Evolutionary conservation across 371 early-diverging fungal genomes (phyloP).

Genomic region (Haplosporangium sp.): DNA sequence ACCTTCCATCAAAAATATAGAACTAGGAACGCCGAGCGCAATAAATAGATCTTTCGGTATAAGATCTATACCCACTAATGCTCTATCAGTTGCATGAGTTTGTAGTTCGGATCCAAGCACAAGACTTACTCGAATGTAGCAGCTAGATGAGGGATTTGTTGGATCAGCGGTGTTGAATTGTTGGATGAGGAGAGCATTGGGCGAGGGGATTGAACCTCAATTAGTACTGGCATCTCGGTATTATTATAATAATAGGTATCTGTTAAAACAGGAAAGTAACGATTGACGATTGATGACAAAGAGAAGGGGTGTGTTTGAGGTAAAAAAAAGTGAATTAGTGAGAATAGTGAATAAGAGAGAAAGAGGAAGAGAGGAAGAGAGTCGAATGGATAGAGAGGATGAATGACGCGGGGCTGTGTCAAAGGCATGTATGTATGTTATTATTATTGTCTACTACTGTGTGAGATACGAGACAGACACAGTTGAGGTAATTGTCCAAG

Average conservation of each 20-base stretch:
- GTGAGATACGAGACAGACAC: not conserved
- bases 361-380: not conserved
- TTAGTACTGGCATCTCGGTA: not conserved
- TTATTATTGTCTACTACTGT: no score
- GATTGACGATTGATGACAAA: not conserved
- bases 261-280: not conserved
- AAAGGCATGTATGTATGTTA: not conserved
- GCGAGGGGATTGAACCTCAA: not conserved
- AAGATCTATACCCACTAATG: no score
- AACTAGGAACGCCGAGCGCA: no score
- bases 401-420: not conserved
- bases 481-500: no score
- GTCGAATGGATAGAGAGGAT: not conserved
- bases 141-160: not conserved
- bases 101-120: no score
- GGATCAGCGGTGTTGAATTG: constrained; percentile 2
- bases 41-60: no score
- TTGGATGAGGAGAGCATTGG: not conserved
- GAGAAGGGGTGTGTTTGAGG: not conserved
- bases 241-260: not conserved
- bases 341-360: not conserved
- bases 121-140: not conserved
- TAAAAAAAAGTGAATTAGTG: no score
- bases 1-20: no score
- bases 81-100: no score